Evolutionary conservation across 2,329 filamentous ascomycete species (phyloP).

Genomic region (Fonsecaea nubica): DNA sequence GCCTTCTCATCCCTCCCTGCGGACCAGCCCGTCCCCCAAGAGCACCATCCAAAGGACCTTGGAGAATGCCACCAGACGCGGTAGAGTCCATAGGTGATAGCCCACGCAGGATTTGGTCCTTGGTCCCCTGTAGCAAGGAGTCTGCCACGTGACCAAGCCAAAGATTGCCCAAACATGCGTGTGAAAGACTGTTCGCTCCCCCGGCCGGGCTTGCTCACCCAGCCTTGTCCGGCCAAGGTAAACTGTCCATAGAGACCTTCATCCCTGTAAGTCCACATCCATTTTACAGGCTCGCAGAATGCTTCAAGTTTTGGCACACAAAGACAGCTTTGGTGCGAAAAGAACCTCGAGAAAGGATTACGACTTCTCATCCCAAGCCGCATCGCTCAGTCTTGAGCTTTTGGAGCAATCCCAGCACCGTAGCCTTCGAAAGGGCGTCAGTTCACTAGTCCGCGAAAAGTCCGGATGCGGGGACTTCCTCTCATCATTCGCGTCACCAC

Average conservation of each 20-base stretch:
- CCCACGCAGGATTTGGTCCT: neutral
- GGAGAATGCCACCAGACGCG: too few relatives aligned
- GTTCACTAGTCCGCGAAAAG: neutral
- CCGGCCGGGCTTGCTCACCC: too few relatives aligned
- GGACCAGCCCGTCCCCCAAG: too few relatives aligned
- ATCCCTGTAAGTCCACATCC: too few relatives aligned
- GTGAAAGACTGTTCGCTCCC: too few relatives aligned
- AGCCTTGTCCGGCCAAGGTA: too few relatives aligned
- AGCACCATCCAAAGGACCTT: too few relatives aligned
- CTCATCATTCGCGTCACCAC: neutral
- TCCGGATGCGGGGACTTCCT: neutral
- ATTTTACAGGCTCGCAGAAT: neutral
- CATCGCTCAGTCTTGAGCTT: neutral
- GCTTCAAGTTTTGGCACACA: neutral
- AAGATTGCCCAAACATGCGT: too few relatives aligned
- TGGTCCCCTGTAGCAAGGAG: neutral
- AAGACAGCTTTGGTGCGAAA: neutral
- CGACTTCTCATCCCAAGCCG: neutral
- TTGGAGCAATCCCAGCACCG: conserved; percentile 22
- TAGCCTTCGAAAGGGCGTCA: conserved; percentile 17
- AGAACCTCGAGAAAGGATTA: neutral
- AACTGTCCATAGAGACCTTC: too few relatives aligned
- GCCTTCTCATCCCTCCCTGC: too few relatives aligned
- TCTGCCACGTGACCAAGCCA: neutral
- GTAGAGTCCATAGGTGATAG: too few relatives aligned